Conservation (phyloP, 169 alveolate genomes). For the Toxoplasma gondii region DNA sequence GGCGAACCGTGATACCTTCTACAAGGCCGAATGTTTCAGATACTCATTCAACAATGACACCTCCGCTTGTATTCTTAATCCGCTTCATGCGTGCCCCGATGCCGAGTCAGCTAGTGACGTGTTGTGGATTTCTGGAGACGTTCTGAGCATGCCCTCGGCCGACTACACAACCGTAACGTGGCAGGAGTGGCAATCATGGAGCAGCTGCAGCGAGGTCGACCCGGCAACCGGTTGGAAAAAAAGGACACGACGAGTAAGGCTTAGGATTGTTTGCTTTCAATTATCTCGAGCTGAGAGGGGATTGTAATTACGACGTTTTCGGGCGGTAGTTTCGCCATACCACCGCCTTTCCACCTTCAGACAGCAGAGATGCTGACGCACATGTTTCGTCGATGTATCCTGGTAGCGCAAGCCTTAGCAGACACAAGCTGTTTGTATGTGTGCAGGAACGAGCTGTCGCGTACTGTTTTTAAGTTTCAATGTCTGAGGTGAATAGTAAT, state of each 20-base stretch:
- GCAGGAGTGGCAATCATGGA: constrained; percentile 40
- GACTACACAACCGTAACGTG: constrained; percentile 1
- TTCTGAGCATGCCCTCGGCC: constrained; percentile 34
- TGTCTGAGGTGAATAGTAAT: too few species aligned
- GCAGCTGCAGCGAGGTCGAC: constrained; percentile 55
- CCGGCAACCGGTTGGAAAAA: constrained; percentile 49
- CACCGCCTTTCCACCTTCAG: too few species aligned
- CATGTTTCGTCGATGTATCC: too few species aligned
- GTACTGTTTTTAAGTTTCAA: too few species aligned
- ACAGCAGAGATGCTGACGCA: not conserved
- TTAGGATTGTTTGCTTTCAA: too few species aligned
- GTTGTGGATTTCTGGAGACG: constrained; percentile 50
- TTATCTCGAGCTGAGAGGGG: not conserved
- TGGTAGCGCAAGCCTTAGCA: too few species aligned
- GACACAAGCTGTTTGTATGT: too few species aligned
- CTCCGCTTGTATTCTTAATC: constrained; percentile 27
- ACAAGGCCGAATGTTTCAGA: constrained; percentile 29
- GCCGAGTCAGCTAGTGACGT: not conserved
- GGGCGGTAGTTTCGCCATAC: too few species aligned
- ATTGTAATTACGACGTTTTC: not conserved
- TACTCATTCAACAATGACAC: constrained; percentile 49
- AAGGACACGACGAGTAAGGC: constrained; percentile 16
- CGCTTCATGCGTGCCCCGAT: not conserved
- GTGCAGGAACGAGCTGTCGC: too few species aligned
- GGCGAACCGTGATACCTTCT: not conserved